Conservation (phyloP, 345 rosid genomes). For the Mangifera indica region DNA sequence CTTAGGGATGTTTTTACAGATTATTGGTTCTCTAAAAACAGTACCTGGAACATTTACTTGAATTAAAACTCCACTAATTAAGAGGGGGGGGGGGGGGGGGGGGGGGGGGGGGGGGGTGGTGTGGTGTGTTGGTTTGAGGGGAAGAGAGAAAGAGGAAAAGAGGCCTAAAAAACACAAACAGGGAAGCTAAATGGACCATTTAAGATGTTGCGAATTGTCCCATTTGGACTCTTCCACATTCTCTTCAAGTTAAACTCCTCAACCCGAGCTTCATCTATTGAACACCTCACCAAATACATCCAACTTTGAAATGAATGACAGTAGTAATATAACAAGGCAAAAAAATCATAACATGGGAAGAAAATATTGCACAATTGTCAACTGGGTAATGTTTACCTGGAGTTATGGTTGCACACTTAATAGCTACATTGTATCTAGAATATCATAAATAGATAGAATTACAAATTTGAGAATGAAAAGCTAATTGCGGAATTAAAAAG, state of each 20-base stretch:
- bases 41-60: slow-evolving; percentile 54
- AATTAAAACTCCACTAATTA: not conserved
- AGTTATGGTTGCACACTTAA: slow-evolving; percentile 65
- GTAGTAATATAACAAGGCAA: not conserved
- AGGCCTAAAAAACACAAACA: not conserved
- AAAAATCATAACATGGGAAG: not conserved
- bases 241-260: slow-evolving; percentile 73
- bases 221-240: slow-evolving; percentile 98
- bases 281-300: slow-evolving; percentile 7
- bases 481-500: no score
- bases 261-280: slow-evolving; percentile 80
- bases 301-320: not conserved
- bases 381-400: slow-evolving; percentile 40
- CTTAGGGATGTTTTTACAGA: slow-evolving; percentile 75
- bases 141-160: no score
- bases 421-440: slow-evolving; percentile 56
- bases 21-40: slow-evolving; percentile 87
- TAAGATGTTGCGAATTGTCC: slow-evolving; percentile 85
- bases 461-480: not conserved
- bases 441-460: slow-evolving; percentile 3
- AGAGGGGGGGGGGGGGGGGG: no score
- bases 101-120: no score
- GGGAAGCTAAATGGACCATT: slow-evolving; percentile 53
- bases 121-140: no score
- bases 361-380: not conserved